Conservation (phyloP, 1,139 yeast species). For the Scheffersomyces titani region DNA sequence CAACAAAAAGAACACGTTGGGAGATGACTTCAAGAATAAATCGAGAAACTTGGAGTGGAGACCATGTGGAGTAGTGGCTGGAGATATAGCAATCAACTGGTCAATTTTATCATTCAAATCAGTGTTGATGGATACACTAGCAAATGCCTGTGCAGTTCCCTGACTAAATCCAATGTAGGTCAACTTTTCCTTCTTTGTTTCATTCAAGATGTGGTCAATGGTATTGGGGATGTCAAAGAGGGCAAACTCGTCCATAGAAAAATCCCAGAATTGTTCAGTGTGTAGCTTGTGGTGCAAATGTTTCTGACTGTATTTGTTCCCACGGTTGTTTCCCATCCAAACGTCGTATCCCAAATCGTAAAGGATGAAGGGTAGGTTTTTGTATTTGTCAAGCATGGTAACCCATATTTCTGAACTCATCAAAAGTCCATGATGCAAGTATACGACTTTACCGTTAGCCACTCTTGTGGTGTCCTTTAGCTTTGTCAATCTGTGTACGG, state of each 20-base stretch:
- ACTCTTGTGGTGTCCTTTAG: constrained; percentile 5
- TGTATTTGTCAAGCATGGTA: constrained; percentile 60
- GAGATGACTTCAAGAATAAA: constrained; percentile 75
- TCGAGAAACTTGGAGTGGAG: constrained; percentile 75
- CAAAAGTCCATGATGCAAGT: constrained; percentile 86
- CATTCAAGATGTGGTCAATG: constrained; percentile 35
- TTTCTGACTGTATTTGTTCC: constrained; percentile 76
- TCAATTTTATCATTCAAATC: constrained; percentile 68
- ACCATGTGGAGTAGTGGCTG: constrained; percentile 93
- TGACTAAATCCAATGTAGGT: constrained; percentile 86
- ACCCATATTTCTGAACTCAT: constrained; percentile 94
- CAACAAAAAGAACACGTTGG: constrained; percentile 67
- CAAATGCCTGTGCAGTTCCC: constrained; percentile 91
- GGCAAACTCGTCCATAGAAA: constrained; percentile 50
- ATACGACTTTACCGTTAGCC: constrained; percentile 53
- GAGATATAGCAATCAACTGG: constrained; percentile 79
- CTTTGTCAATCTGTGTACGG: constrained; percentile 28
- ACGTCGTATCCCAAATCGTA: constrained; percentile 86
- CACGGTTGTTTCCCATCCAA: constrained; percentile 91
- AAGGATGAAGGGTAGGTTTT: constrained; percentile 73
- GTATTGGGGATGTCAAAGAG: constrained; percentile 48
- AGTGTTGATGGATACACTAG: constrained; percentile 71
- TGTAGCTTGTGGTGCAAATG: constrained; percentile 41
- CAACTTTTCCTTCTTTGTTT: constrained; percentile 35
- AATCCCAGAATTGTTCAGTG: constrained; percentile 43